Evolutionary conservation across 2,329 filamentous ascomycete species (phyloP).

Genomic region (Alternaria viburni): DNA sequence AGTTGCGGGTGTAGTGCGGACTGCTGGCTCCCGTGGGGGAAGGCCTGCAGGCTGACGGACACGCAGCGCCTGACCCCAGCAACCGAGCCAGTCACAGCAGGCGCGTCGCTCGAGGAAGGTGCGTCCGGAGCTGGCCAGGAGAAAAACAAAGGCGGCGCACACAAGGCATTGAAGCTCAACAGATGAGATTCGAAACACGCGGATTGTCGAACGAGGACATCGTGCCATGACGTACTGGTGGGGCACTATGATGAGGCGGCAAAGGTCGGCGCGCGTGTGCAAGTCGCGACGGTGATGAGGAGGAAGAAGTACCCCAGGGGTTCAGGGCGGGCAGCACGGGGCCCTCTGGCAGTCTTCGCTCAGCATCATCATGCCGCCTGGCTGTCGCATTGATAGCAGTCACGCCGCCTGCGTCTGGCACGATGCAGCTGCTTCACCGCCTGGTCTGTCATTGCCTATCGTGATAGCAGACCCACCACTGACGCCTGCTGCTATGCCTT

Average conservation of each 20-base stretch:
- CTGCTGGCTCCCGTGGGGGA: not conserved
- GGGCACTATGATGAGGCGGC: not conserved
- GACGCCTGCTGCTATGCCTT: conserved; percentile 9
- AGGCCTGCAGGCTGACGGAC: conserved; percentile 10
- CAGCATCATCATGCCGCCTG: conserved; percentile 3
- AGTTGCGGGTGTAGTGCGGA: not conserved
- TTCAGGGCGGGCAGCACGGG: not conserved
- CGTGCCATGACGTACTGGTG: conserved; percentile 11
- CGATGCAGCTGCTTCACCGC: conserved; percentile 19
- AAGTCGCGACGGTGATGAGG: conserved; percentile 1
- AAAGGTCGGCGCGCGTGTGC: conserved; percentile 3
- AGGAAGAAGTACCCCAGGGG: not conserved
- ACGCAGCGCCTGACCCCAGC: conserved; percentile 15
- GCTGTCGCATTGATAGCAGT: not conserved
- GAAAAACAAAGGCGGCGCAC: conserved; percentile 5
- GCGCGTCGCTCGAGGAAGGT: conserved; percentile 4
- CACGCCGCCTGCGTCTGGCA: conserved; percentile 1
- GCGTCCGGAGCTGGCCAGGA: conserved; percentile 10
- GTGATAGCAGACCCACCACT: conserved; percentile 11
- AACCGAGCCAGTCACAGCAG: conserved; percentile 27
- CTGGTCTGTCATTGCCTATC: conserved; percentile 10
- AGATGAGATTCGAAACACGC: not conserved
- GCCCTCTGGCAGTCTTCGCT: not conserved
- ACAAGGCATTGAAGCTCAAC: conserved; percentile 20
- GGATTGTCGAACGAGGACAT: not conserved